Evolutionary conservation across 2,329 filamentous ascomycete species (phyloP).

Genomic region (Trichocomaceae sp.): DNA sequence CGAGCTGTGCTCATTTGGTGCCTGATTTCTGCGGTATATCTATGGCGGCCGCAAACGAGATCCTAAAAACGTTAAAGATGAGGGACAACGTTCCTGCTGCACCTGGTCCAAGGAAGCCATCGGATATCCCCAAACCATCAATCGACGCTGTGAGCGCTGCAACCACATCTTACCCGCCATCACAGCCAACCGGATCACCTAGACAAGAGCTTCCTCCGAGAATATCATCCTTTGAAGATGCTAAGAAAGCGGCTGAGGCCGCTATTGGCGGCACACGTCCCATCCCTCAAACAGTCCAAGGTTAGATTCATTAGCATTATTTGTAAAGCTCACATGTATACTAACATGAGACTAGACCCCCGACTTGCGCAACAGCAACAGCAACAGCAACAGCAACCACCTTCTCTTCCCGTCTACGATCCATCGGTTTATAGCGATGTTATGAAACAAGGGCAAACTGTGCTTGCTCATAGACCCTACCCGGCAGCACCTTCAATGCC

Average conservation of each 20-base stretch:
- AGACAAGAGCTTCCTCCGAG: slow-evolving; percentile 44
- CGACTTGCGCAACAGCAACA: slow-evolving; percentile 33
- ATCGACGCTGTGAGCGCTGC: slow-evolving; percentile 38
- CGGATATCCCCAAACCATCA: slow-evolving; percentile 34
- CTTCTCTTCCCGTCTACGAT: slow-evolving; percentile 42
- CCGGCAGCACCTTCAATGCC: slow-evolving; percentile 9
- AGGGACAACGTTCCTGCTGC: slow-evolving; percentile 44
- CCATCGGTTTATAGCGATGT: slow-evolving; percentile 37
- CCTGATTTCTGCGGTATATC: slow-evolving; percentile 99
- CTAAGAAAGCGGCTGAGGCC: slow-evolving; percentile 45
- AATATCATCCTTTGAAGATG: slow-evolving; percentile 45
- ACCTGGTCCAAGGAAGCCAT: slow-evolving; percentile 29
- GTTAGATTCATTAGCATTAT: slow-evolving; percentile 36
- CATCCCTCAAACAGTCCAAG: slow-evolving; percentile 35
- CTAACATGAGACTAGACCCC: slow-evolving; percentile 8
- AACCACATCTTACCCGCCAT: slow-evolving; percentile 37
- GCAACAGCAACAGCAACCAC: slow-evolving; percentile 40
- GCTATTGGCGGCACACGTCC: slow-evolving; percentile 42
- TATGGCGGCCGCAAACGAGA: slow-evolving; percentile 93
- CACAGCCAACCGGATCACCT: slow-evolving; percentile 40
- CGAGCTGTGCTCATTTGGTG: slow-evolving; percentile 86
- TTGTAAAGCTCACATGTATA: slow-evolving; percentile 35
- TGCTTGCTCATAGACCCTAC: slow-evolving; percentile 24
- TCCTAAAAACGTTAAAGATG: slow-evolving; percentile 81
- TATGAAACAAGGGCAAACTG: slow-evolving; percentile 23